A percentile compares a stretch with the other conserved stretches of the same genome.
Conservation (phyloP, 1,284 basidiomycete genomes). For the Psilocybe mexicana region DNA sequence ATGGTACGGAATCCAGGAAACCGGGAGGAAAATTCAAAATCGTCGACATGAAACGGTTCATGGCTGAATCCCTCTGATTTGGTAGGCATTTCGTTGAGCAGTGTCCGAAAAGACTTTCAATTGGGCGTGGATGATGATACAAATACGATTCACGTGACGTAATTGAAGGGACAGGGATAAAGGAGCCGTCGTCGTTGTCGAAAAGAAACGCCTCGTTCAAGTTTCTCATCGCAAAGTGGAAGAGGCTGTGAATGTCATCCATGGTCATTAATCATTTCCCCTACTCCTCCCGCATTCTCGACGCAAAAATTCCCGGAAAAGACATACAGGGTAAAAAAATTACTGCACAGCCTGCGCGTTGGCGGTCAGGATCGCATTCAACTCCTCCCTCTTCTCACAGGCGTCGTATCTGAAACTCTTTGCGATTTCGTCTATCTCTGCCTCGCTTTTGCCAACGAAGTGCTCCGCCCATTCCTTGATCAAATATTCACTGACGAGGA, state of each 20-base stretch:
- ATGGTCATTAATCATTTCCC: neutral
- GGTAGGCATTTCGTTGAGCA: too few relatives aligned
- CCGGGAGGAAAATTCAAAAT: too few relatives aligned
- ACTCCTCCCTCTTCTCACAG: constrained; percentile 46
- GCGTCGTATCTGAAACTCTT: constrained; percentile 56
- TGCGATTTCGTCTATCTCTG: constrained; percentile 43
- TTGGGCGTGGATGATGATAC: neutral
- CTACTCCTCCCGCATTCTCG: neutral
- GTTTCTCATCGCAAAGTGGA: neutral
- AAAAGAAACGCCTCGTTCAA: neutral
- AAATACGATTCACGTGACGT: neutral
- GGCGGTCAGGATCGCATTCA: constrained; percentile 42
- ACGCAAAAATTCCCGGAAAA: neutral
- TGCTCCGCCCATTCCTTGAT: constrained; percentile 67
- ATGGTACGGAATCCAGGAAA: too few relatives aligned
- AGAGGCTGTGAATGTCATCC: neutral
- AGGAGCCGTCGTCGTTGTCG: neutral
- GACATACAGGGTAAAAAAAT: neutral
- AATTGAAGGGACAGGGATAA: neutral
- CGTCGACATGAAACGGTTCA: too few relatives aligned
- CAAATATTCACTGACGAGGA: constrained; percentile 64
- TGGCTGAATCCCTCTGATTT: too few relatives aligned
- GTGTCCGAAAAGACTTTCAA: neutral
- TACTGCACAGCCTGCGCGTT: constrained; percentile 28
- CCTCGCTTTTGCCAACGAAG: constrained; percentile 51